Percentiles rank a stretch among this genome's conserved stretches.
Evolutionary conservation across 1,139 yeast genomes (phyloP).

Genomic region (Cylindricascospora bacillispora): DNA sequence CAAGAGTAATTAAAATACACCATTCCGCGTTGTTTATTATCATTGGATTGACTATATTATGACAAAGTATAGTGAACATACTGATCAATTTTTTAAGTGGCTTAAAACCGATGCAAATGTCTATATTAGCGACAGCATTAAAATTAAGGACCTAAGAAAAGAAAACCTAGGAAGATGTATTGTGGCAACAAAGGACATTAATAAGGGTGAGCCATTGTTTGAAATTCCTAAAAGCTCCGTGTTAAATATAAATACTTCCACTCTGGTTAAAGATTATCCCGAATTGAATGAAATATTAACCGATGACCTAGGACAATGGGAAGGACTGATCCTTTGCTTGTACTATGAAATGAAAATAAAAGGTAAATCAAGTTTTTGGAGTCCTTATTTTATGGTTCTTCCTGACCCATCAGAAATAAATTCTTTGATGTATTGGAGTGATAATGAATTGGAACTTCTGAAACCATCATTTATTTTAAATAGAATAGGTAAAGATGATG

Average conservation of each 20-base stretch:
- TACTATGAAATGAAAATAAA: conserved; percentile 39
- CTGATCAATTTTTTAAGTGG: conserved; percentile 43
- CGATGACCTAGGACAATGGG: conserved; percentile 54
- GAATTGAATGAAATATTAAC: conserved; percentile 29
- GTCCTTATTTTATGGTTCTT: conserved; percentile 53
- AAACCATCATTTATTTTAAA: conserved; percentile 58
- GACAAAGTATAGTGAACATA: too few species aligned
- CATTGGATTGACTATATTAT: too few species aligned
- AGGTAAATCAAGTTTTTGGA: conserved; percentile 45
- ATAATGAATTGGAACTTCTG: conserved; percentile 34
- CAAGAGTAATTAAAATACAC: too few species aligned
- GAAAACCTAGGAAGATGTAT: conserved; percentile 68
- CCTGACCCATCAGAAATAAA: conserved; percentile 42
- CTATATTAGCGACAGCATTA: too few species aligned
- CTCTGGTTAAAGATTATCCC: conserved; percentile 30
- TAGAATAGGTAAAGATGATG: conserved; percentile 60
- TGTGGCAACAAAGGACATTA: conserved; percentile 49
- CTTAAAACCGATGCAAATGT: too few species aligned
- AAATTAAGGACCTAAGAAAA: conserved; percentile 46
- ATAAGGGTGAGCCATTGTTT: conserved; percentile 48
- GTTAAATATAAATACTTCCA: conserved; percentile 46
- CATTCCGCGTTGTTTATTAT: too few species aligned
- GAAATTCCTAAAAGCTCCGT: conserved; percentile 49
- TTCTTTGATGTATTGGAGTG: conserved; percentile 72
- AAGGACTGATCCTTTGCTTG: conserved; percentile 54